phyloP scores from a whole-genome alignment of 805 yeast species.

The Tetrapisispora arboricola region DNA sequence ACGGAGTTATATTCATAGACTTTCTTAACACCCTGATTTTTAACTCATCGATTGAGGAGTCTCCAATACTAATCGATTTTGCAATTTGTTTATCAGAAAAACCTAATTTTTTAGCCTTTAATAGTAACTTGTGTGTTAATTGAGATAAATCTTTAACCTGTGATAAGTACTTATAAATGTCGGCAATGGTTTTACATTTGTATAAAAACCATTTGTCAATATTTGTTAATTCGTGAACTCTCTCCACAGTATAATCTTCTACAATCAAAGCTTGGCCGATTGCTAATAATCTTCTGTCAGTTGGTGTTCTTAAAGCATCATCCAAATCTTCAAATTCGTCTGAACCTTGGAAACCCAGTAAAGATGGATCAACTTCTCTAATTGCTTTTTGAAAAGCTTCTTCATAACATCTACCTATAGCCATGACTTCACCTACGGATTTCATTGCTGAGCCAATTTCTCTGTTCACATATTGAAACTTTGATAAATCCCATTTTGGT shows the following conservation, averaged over 20 bases:
- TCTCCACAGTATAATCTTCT: conserved; percentile 83
- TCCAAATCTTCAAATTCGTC: conserved; percentile 65
- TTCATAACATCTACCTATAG: conserved; percentile 95
- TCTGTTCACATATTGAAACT: conserved; percentile 91
- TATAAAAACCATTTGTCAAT: conserved; percentile 94
- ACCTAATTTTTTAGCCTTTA: conserved; percentile 83
- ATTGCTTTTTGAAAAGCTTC: conserved; percentile 97
- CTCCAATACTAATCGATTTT: conserved; percentile 46
- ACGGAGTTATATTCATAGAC: conserved; percentile 78
- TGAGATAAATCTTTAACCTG: conserved; percentile 45
- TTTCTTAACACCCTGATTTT: conserved; percentile 79
- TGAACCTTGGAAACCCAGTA: conserved; percentile 85
- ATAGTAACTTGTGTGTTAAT: conserved; percentile 58
- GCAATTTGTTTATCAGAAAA: conserved; percentile 94
- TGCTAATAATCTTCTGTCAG: conserved; percentile 95
- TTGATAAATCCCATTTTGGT: conserved; percentile 96
- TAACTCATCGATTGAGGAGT: conserved; percentile 43
- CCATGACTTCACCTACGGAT: conserved; percentile 99
- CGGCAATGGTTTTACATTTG: conserved; percentile 87
- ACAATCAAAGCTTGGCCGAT: conserved; percentile 94
- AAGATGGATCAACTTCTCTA: conserved; percentile 89
- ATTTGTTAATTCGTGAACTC: conserved; percentile 82
- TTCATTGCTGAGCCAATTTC: conserved; percentile 95
- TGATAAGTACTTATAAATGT: conserved; percentile 75
- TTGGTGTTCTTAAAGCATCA: conserved; percentile 68